A percentile compares a stretch with the other conserved stretches of the same genome.
These are phyloP conservation scores for Russula virescens DNA, from an alignment of 768 basidiomycete species.

Conservation along the genomic window DNA sequence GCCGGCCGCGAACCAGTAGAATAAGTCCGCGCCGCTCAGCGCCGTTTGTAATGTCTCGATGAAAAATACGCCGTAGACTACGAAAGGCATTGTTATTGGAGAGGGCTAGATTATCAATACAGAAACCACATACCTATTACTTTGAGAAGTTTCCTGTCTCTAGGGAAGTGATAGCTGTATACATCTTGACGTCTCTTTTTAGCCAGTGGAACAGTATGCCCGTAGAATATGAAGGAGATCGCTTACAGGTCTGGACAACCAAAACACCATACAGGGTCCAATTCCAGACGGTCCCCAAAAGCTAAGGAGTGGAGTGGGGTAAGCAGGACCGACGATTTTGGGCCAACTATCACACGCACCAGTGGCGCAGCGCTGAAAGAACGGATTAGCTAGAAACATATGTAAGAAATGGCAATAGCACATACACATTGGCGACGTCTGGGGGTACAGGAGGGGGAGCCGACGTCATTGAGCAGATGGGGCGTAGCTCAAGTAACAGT, in stretches of 20 bases:
- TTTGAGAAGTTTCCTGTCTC: slow-evolving; percentile 2
- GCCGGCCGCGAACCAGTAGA: slow-evolving; percentile 7
- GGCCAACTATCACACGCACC: background rate
- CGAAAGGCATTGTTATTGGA: background rate
- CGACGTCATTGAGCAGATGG: background rate
- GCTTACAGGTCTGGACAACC: slow-evolving; percentile 10
- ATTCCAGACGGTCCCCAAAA: slow-evolving; percentile 13
- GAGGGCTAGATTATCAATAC: background rate
- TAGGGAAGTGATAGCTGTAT: slow-evolving; percentile 12
- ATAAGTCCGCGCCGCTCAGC: slow-evolving; percentile 5
- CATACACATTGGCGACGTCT: background rate
- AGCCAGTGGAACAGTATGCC: background rate
- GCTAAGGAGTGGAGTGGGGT: background rate
- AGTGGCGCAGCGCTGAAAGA: slow-evolving; percentile 5
- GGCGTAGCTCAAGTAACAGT: background rate
- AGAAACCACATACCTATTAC: background rate
- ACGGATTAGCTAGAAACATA: background rate
- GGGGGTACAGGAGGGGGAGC: background rate
- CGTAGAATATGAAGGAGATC: background rate
- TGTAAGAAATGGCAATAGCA: background rate
- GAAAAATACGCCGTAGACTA: slow-evolving; percentile 8
- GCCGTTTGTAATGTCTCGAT: slow-evolving; percentile 10
- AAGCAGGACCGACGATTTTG: background rate
- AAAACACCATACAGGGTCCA: slow-evolving; percentile 10
- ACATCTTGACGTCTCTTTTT: slow-evolving; percentile 3